Conservation (phyloP, 1,284 basidiomycete species). For the Vanrija sp. region DNA sequence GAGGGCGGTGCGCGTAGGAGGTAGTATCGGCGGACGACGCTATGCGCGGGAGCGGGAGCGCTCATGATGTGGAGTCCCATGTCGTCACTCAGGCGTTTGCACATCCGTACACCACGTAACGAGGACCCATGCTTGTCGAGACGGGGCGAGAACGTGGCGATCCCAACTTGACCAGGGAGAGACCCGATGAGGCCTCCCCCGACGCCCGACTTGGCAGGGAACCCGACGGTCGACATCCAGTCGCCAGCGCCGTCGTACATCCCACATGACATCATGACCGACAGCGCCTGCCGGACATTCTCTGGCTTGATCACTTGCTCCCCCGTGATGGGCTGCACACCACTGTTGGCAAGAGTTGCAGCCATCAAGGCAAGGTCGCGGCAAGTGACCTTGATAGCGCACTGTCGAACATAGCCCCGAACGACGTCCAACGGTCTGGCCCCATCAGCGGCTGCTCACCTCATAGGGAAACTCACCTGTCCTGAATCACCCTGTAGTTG, state of each 20-base stretch:
- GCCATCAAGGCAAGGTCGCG: neutral
- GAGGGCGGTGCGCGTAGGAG: neutral
- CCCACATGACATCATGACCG: neutral
- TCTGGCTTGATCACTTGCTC: neutral
- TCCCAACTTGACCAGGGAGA: neutral
- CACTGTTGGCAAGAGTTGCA: neutral
- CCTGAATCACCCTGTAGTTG: neutral
- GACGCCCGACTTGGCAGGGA: neutral
- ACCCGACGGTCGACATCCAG: neutral
- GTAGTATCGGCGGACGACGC: slow-evolving; percentile 14
- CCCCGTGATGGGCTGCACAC: neutral
- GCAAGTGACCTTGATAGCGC: neutral
- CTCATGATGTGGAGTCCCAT: slow-evolving; percentile 22
- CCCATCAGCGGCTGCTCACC: too few species aligned
- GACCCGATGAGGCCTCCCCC: neutral
- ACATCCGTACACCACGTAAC: neutral
- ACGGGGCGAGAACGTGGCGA: neutral
- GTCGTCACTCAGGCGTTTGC: slow-evolving; percentile 9
- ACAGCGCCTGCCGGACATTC: neutral
- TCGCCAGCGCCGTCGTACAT: neutral
- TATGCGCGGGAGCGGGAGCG: slow-evolving; percentile 12
- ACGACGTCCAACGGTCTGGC: neutral
- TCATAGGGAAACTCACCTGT: too few species aligned
- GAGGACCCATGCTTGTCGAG: neutral
- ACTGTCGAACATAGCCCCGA: neutral